phyloP scores from a whole-genome alignment of 495 filamentous ascomycete species.

The Collariella sp. region DNA sequence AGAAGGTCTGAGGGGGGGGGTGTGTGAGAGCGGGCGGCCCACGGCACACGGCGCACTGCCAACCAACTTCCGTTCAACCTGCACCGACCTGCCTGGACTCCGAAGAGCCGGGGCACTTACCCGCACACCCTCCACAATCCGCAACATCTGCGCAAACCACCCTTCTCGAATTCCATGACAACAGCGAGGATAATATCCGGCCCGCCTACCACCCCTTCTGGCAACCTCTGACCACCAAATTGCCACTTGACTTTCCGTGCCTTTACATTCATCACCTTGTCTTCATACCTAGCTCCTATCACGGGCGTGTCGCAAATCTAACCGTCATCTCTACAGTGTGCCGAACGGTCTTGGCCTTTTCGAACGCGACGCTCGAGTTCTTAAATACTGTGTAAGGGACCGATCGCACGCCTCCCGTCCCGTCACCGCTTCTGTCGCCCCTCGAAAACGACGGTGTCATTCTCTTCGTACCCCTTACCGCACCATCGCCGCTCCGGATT shows the following conservation, averaged over 20 bases:
- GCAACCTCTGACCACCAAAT: neutral
- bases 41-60: constrained; percentile 20
- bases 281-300: neutral
- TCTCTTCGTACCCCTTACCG: neutral
- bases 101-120: constrained; percentile 28
- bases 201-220: neutral
- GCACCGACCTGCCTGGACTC: constrained; percentile 22
- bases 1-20: constrained; percentile 12
- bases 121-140: constrained; percentile 15
- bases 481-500: neutral
- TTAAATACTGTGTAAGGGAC: neutral
- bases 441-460: neutral
- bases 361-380: constrained; percentile 7
- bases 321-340: constrained; percentile 12
- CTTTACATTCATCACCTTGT: neutral
- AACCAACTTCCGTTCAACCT: constrained; percentile 23
- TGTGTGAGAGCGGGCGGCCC: constrained; percentile 7
- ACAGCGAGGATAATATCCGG: constrained; percentile 3
- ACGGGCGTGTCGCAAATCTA: constrained; percentile 11
- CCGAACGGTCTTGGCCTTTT: constrained; percentile 2
- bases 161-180: constrained; percentile 5
- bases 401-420: neutral
- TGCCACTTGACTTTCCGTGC: neutral
- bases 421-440: constrained; percentile 21
- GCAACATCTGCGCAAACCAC: constrained; percentile 9